Conservation (phyloP, 2,329 filamentous ascomycete genomes). For the Scedosporium boydii region DNA sequence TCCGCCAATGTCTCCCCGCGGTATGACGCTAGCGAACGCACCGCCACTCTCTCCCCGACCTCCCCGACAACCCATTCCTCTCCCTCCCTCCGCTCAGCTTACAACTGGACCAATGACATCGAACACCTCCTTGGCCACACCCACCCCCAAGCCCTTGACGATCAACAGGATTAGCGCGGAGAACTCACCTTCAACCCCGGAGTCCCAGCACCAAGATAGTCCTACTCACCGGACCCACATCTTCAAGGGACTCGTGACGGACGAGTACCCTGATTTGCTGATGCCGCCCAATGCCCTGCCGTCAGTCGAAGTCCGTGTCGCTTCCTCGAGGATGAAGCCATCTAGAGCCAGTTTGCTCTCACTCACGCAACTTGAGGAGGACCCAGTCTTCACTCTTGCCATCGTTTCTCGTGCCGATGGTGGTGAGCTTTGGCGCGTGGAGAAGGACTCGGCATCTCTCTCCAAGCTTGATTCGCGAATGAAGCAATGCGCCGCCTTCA, state of each 20-base stretch:
- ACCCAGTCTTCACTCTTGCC: constrained; percentile 87
- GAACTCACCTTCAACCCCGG: constrained; percentile 10
- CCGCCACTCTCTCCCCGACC: constrained; percentile 58
- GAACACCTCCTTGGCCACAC: neutral
- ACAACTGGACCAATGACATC: neutral
- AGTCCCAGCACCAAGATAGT: constrained; percentile 23
- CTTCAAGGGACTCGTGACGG: constrained; percentile 69
- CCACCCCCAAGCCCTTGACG: constrained; percentile 26
- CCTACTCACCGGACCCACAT: constrained; percentile 42
- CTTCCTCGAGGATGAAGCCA: constrained; percentile 89
- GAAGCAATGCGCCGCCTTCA: constrained; percentile 63
- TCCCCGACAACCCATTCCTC: constrained; percentile 62
- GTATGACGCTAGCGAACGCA: constrained; percentile 16
- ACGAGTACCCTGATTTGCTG: constrained; percentile 78
- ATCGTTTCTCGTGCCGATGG: constrained; percentile 68
- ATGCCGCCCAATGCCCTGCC: constrained; percentile 82
- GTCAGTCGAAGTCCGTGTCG: constrained; percentile 76
- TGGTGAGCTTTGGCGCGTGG: constrained; percentile 82
- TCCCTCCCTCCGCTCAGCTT: constrained; percentile 60
- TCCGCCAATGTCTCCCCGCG: constrained; percentile 64
- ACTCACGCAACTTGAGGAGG: constrained; percentile 73
- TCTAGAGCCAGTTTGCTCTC: constrained; percentile 78
- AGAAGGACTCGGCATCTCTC: constrained; percentile 80
- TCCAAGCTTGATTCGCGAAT: constrained; percentile 74
- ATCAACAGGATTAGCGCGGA: constrained; percentile 25